A percentile compares a stretch with the other conserved stretches of the same genome.
phyloP scores from a whole-genome alignment of 2,329 filamentous ascomycete genomes.

The Fusarium newnesense region DNA sequence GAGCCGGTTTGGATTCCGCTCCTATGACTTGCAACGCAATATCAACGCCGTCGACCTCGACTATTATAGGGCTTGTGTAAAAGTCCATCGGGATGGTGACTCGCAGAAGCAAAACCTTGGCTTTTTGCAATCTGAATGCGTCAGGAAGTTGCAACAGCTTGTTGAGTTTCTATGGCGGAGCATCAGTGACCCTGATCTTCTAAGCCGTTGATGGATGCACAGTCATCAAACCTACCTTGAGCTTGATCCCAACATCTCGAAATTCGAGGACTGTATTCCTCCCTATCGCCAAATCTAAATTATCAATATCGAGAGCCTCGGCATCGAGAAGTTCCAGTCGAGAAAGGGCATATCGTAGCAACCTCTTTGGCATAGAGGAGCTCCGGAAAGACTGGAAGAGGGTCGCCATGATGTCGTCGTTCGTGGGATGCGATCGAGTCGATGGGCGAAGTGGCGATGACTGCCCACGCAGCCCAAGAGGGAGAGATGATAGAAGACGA shows the following conservation, averaged over 20 bases:
- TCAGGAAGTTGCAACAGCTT: constrained; percentile 78
- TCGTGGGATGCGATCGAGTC: constrained; percentile 9
- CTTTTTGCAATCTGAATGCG: constrained; percentile 76
- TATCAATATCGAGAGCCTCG: constrained; percentile 85
- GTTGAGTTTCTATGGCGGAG: constrained; percentile 75
- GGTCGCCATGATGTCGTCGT: constrained; percentile 69
- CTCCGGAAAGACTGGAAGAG: constrained; percentile 73
- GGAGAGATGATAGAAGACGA: constrained; percentile 3
- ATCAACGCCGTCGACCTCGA: constrained; percentile 85
- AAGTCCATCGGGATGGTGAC: constrained; percentile 90
- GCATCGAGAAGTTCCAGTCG: constrained; percentile 89
- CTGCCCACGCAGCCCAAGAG: constrained; percentile 29
- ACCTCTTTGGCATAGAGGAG: constrained; percentile 86
- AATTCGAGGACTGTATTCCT: constrained; percentile 86
- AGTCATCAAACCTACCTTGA: constrained; percentile 66
- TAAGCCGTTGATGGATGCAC: constrained; percentile 13
- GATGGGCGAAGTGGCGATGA: constrained; percentile 26
- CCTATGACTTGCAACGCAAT: constrained; percentile 69
- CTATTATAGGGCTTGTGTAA: constrained; percentile 82
- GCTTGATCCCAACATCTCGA: constrained; percentile 82
- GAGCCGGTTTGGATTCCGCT: constrained; percentile 44
- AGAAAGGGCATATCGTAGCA: constrained; percentile 86
- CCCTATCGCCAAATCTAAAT: constrained; percentile 84
- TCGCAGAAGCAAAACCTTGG: constrained; percentile 79
- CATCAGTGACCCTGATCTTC: constrained; percentile 36